A percentile compares a stretch with the other conserved stretches of the same genome.
Conservation (phyloP, 257 asterid species). For the Gardenia jasminoides region DNA sequence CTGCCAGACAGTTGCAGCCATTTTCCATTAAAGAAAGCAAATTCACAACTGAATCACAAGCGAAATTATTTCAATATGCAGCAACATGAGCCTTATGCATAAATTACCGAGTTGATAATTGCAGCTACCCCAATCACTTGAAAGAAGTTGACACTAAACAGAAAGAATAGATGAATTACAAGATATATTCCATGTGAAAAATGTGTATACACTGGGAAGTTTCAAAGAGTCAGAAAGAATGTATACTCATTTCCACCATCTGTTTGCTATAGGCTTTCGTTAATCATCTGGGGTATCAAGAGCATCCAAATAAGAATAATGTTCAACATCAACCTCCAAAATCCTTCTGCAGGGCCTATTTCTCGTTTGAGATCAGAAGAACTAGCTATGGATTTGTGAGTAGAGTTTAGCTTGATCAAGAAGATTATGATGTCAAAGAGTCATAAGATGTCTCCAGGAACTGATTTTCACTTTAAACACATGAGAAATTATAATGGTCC, state of each 20-base stretch:
- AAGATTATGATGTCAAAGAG: slow-evolving; percentile 15
- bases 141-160: not conserved
- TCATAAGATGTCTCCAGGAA: slow-evolving; percentile 14
- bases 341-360: slow-evolving; percentile 5
- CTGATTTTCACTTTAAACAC: not conserved
- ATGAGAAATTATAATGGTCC: slow-evolving; percentile 9
- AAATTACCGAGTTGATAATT: not conserved
- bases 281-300: slow-evolving; percentile 3
- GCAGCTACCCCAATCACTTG: not conserved
- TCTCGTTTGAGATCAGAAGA: not conserved
- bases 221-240: not conserved
- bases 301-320: not conserved
- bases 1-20: not conserved
- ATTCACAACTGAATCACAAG: not conserved
- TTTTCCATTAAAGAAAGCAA: not conserved
- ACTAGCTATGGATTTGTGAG: not conserved
- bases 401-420: not conserved
- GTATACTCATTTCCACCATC: slow-evolving; percentile 5
- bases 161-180: not conserved
- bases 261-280: not conserved
- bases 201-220: slow-evolving; percentile 8
- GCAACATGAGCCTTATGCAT: not conserved
- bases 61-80: not conserved
- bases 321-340: slow-evolving; percentile 10
- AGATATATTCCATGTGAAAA: not conserved